A percentile compares a stretch with the other conserved stretches of the same genome.
Conservation (phyloP, 148 eudicot genomes). For the Rhododendron kiyosumense region DNA sequence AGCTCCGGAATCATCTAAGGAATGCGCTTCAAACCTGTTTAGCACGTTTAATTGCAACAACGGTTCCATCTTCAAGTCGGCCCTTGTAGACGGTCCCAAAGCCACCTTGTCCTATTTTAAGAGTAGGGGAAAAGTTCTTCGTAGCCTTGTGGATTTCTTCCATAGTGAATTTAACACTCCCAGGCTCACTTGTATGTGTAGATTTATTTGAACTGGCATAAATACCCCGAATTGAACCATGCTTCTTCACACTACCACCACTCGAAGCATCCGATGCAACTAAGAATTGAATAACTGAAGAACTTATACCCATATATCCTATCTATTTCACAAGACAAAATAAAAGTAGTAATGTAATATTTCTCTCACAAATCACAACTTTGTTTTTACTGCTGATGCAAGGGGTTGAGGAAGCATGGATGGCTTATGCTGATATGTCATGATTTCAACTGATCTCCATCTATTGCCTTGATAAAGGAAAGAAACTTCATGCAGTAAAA, state of each 20-base stretch:
- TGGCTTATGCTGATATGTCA: neutral
- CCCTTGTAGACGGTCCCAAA: conserved; percentile 84
- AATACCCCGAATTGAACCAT: conserved; percentile 14
- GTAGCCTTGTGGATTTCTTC: conserved; percentile 67
- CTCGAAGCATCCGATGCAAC: conserved; percentile 27
- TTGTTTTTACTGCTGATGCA: neutral
- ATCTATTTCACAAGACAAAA: neutral
- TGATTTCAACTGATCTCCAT: neutral
- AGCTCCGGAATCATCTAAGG: neutral
- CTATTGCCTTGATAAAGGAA: neutral
- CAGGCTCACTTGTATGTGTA: conserved; percentile 28
- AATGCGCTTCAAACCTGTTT: conserved; percentile 45
- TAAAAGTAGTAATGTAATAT: neutral
- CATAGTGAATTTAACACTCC: conserved; percentile 50
- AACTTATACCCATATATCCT: neutral
- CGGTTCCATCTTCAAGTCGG: conserved; percentile 59
- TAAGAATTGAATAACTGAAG: conserved; percentile 16
- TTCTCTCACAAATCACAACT: neutral
- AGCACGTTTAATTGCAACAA: conserved; percentile 86
- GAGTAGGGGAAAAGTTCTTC: conserved; percentile 57
- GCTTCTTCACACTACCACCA: conserved; percentile 32
- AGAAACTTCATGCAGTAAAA: neutral
- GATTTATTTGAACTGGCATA: conserved; percentile 33
- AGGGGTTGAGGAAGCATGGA: neutral
- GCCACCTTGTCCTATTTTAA: conserved; percentile 89